phyloP scores from a whole-genome alignment of 345 rosid genomes.

The Limnanthes douglasii region DNA sequence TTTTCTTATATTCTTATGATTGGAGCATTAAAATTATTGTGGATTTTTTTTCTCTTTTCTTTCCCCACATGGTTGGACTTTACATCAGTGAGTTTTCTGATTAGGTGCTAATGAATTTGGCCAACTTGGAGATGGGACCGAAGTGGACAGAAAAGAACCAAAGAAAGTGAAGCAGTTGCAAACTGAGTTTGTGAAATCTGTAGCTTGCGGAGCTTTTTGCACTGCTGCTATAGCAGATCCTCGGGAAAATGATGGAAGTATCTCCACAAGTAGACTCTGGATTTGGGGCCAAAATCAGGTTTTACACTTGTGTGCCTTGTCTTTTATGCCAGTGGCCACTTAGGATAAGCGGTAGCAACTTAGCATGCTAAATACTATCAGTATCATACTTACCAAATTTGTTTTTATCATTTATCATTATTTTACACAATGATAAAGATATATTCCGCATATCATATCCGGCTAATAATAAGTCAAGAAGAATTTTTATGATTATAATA shows the following conservation, averaged over 20 bases:
- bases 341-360: too few species aligned
- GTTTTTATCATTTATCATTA: too few species aligned
- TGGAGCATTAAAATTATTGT: too few species aligned
- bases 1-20: too few species aligned
- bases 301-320: neutral
- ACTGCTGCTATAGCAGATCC: conserved; percentile 83
- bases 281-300: conserved; percentile 99
- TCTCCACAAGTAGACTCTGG: conserved; percentile 71
- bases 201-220: conserved; percentile 91
- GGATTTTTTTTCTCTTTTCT: too few species aligned
- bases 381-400: too few species aligned
- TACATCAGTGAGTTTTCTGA: neutral
- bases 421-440: too few species aligned
- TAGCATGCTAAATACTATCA: too few species aligned
- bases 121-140: conserved; percentile 97
- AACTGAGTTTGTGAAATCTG: conserved; percentile 76
- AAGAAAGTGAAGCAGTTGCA: conserved; percentile 65
- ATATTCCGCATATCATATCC: too few species aligned
- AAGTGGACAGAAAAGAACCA: conserved; percentile 68
- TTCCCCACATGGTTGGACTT: neutral
- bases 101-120: conserved; percentile 89
- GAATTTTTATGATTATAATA: too few species aligned
- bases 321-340: too few species aligned
- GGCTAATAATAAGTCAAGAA: too few species aligned
- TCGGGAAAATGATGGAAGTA: conserved; percentile 55